Evolutionary conservation across 768 basidiomycete species (phyloP), one percentile per base, ranked within the genome.

Genomic region (Trametopsis cervina): DNA sequence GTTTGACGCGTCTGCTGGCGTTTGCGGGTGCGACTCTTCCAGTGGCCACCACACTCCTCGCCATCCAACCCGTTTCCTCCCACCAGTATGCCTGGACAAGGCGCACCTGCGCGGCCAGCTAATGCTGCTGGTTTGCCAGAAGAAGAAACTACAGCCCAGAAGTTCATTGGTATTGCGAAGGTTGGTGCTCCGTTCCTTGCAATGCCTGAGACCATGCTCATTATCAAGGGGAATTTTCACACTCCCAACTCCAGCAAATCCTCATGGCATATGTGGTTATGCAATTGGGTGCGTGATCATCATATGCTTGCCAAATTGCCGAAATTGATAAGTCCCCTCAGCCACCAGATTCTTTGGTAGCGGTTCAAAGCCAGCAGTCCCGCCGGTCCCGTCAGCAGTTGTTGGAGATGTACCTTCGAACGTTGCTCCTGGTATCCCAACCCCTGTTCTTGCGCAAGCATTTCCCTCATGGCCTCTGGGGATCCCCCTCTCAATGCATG

Each of bases 401-500:
- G 39, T 23, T 3, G 46, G 38, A 5, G 42, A 29, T 37, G 25
- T 24, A 18, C 37, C 49, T 20, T 50, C 46, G 42, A 56, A 52
- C 29, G 23, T 46, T n/a, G 24, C 50, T 22, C 41, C 52, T n/a
- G 29, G 50, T n/a, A 37, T 23, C 21, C 21, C 55, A 20, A n/a
- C 60, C 75, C 17, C 39, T 2, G 38, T 47, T 12, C 77, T 80
- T 6, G 67, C 64, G 12, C 71, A 80, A 22, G 80, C 69, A 1
- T 50, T 65, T 12, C 75, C 71, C 4, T 78, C 75, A 35, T 90
- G 87, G 87, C 61, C 68, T 9, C 67, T 85, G 1, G 79, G 76
- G 1, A 71, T 79, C 44, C 65, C 69, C 2, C 63, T 90, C 7
- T 76, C 83, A 38, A 81, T 89, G 77, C 75, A 90, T 50, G 77